Base-by-base conservation (phyloP, 2,329 filamentous ascomycete genomes). In the Dactylella cylindrospora region DNA sequence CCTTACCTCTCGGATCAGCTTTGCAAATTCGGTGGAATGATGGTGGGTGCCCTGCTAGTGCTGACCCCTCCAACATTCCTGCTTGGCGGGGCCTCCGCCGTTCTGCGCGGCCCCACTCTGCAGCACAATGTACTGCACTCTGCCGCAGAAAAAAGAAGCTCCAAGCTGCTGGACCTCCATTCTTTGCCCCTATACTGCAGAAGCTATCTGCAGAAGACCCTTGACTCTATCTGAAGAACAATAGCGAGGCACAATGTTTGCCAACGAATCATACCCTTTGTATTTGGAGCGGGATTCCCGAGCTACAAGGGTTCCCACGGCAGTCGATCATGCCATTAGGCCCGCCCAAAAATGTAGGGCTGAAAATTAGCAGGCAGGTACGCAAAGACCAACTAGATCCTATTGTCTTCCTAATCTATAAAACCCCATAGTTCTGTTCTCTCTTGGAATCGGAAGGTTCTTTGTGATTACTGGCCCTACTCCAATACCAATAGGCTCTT, bases 231-330 rank as follows among this genome's bases (percentile, higher is more conserved):
- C 15, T 8, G 33, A n/a, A n/a, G n/a, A n/a, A n/a, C n/a, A n/a
- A n/a, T n/a, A n/a, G n/a, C n/a, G n/a, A n/a, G n/a, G n/a, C n/a
- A n/a, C n/a, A 54, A 32, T 39, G 43, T 32, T 15, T 26, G n/a
- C 23, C 39, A 38, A 62, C 57, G 49, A 62, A 62, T 62, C 57
- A 49, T 31, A 52, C 19, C 25, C 17, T 25, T 36, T 26, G 43
- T 38, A 54, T 49, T 53, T 53, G 23, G 52, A 57, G 26, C 52
- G 52, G 52, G 22, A 44, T 15, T 49, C 52, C 52, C 52, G 52
- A 57, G 38, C 20, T 32, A 45, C 52, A 57, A 49, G 52, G 50
- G 36, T 44, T 57, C n/a, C 38, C 49, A 50, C 29, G 38, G 49
- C 44, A 43, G 52, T 38, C 44, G 52, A 50, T 57, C 44, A 43